A percentile compares a stretch with the other conserved stretches of the same genome.
Conservation (phyloP, 306 rosid genomes). For the Cucumis hystrix region DNA sequence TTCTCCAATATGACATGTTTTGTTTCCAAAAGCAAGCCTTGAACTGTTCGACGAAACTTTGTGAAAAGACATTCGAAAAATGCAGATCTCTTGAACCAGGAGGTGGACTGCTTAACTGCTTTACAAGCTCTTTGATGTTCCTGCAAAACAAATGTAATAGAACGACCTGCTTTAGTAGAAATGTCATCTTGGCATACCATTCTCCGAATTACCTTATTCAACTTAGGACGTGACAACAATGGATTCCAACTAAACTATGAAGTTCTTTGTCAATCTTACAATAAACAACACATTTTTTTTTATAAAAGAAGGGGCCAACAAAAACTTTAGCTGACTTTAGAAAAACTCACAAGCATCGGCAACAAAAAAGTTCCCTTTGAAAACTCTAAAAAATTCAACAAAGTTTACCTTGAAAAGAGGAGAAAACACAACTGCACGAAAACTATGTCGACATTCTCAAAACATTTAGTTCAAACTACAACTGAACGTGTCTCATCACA, state of each 20-base stretch:
- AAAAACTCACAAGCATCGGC: no score
- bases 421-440: no score
- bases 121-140: slow-evolving; percentile 12
- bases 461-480: not conserved
- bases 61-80: slow-evolving; percentile 25
- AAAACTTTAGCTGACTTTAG: no score
- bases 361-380: no score
- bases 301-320: no score
- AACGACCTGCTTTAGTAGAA: not conserved
- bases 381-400: no score
- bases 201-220: no score
- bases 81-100: slow-evolving; percentile 25
- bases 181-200: not conserved
- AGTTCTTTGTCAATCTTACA: no score
- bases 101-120: slow-evolving; percentile 15
- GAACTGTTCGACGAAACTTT: slow-evolving; percentile 22
- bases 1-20: slow-evolving; percentile 32
- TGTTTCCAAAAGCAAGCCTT: slow-evolving; percentile 34
- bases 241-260: not conserved
- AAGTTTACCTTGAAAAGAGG: not conserved
- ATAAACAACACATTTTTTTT: no score
- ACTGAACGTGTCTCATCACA: not conserved
- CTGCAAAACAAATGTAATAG: not conserved
- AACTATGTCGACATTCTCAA: not conserved
- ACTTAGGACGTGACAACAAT: not conserved